Evolutionary conservation across 108 stramenopile species (phyloP), one percentile per base, ranked within the genome.

Genomic region (Tribonema minus): DNA sequence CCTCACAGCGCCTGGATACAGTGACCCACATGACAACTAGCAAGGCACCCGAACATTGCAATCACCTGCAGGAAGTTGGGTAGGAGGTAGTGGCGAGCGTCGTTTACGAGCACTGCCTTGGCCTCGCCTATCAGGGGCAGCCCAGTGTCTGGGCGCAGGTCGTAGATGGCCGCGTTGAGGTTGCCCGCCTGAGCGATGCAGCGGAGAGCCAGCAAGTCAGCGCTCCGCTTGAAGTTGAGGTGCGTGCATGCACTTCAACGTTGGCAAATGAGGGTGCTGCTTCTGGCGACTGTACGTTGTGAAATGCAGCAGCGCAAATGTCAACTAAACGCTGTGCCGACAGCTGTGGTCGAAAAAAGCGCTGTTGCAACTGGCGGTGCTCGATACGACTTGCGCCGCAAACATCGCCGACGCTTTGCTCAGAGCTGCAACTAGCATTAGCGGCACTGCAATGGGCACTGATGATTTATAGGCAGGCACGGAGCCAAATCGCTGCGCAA

Each of bases 131-230:
- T 69, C 23, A 78, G 61, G 4, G 64, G 39, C 59, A 62, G 64
- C 32, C 66, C 68, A 15, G 46, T 15, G 27, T 38, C 68, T 7
- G 67, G 68, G 27, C 29, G 28, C 58, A 37, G 67, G 27, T 58
- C 37, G 68, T 66, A 78, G 60, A 78, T 78, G 31, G 77, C 67
- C 26, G 77, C 67, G 67, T 78, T 78, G 64, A 78, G 67, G 68
- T 78, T 78, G 20, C 77, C 77, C 12, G 77, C 77, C 60, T 78
- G n/a, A n/a, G n/a, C n/a, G n/a, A n/a, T n/a, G n/a, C n/a, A n/a
- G n/a, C n/a, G n/a, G n/a, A n/a, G n/a, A n/a, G n/a, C n/a, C n/a
- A n/a, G n/a, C n/a, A n/a, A n/a, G n/a, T n/a, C n/a, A n/a, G n/a
- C n/a, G n/a, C n/a, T n/a, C n/a, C n/a, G n/a, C n/a, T n/a, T n/a